Base-by-base conservation (phyloP, 2,329 filamentous ascomycete genomes). In the Aspergillus pseudonomiae region DNA sequence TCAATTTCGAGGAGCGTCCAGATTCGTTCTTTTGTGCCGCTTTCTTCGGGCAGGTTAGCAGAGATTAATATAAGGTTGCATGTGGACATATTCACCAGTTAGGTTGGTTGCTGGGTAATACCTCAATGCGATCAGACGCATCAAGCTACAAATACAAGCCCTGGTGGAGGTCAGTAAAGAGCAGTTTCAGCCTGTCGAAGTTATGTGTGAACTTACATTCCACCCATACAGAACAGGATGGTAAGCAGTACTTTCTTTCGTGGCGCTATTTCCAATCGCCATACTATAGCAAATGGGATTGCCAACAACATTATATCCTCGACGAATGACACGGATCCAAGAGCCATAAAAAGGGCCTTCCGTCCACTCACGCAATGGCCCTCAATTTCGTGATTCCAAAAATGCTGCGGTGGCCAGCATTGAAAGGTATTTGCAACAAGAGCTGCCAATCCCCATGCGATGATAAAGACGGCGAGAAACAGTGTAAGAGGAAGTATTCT, bases 1-100 rank as follows among this genome's bases (percentile, higher is more conserved):
- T 59, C 39, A 12, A 59, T 45, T 19, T 59, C 57, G 14, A 59
- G 57, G 3, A 59, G 30, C 26, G 57, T 59, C 57, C 57, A 59
- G 16, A 55, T 28, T 19, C 52, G 26, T n/a, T 55, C 52, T 26
- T 19, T 41, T 19, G 52, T 39, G 21, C 52, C 14, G 6, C 32
- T 41, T 19, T n/a, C 52, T 55, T 12, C 5, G 9, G 9, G 43
- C 19, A 21, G 11, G 16, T 60, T 11, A 59, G 43, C 36, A 3
- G 19, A 12, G 3, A 16, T 36, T 1, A 26, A 9, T 12, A 32
- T 10, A 36, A 4, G 19, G 14, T 30, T 5, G 16, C 14, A 3
- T 11, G 1, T 21, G 14, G 10, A 6, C n/a, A 11, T 32, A 50
- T 45, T 36, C 28, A 59, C 57, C 57, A 12, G 43, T 59, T 5